phyloP scores from a whole-genome alignment of 495 filamentous ascomycete genomes.

The Aspergillus sparsus region DNA sequence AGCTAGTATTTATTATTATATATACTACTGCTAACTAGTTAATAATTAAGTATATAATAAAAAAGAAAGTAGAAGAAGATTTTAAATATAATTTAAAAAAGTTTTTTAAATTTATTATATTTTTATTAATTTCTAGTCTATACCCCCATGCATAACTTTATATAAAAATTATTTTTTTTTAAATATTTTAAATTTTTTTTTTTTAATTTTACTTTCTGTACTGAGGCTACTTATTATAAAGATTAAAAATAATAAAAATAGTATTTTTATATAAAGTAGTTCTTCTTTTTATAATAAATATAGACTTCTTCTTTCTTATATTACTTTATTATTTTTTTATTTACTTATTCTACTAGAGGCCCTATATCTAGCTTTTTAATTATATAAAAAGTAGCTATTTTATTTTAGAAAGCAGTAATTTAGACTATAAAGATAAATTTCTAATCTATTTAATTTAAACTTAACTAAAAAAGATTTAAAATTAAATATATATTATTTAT shows the following conservation, averaged over 20 bases:
- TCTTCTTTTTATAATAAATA: neutral
- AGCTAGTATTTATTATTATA: conserved; percentile 3
- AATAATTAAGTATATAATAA: neutral
- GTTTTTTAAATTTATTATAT: neutral
- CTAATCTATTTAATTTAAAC: neutral
- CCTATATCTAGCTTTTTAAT: neutral
- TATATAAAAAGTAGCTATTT: neutral
- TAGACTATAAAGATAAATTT: neutral
- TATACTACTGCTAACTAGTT: neutral
- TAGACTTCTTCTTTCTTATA: neutral
- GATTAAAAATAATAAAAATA: neutral
- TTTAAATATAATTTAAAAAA: neutral
- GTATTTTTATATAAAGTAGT: conserved; percentile 1
- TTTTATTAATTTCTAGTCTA: too few species aligned
- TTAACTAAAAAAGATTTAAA: neutral
- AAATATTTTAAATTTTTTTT: too few species aligned
- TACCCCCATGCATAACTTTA: too few species aligned
- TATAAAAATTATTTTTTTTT: too few species aligned
- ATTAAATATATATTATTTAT: neutral
- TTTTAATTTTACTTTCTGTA: too few species aligned
- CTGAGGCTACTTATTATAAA: too few species aligned
- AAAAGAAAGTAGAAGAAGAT: neutral
- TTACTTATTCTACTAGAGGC: neutral
- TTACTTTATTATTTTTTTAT: neutral
- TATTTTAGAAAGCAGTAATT: neutral